Conservation (phyloP, 768 basidiomycete genomes). For the Lepiota venenata region DNA sequence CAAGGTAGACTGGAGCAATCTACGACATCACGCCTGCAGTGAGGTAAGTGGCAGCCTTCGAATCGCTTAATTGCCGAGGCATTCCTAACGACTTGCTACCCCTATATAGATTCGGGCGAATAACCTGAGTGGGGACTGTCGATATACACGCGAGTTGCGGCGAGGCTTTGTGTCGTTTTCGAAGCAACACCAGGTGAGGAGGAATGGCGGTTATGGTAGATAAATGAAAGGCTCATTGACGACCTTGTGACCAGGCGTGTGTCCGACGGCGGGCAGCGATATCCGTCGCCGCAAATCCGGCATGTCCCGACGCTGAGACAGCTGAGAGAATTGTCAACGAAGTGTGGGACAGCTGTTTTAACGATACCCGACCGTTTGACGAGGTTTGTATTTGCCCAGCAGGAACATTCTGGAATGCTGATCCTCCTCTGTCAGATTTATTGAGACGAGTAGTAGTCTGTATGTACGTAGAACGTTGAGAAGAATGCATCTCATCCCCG, state of each 20-base stretch:
- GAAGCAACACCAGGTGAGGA: conserved; percentile 87
- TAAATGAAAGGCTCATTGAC: conserved; percentile 8
- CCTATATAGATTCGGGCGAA: conserved; percentile 84
- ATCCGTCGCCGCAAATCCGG: conserved; percentile 79
- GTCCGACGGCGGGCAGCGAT: conserved; percentile 83
- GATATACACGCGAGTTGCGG: conserved; percentile 75
- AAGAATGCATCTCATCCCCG: background rate
- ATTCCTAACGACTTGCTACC: background rate
- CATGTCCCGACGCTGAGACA: conserved; percentile 68
- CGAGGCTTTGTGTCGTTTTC: conserved; percentile 78
- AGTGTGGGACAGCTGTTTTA: conserved; percentile 96
- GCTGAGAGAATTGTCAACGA: conserved; percentile 93
- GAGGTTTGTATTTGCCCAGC: conserved; percentile 53
- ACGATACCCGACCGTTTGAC: conserved; percentile 94
- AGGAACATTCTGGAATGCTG: background rate
- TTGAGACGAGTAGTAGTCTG: background rate
- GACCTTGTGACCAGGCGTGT: conserved; percentile 56
- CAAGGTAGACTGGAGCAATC: conserved; percentile 87
- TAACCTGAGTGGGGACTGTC: conserved; percentile 91
- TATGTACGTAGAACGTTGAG: background rate
- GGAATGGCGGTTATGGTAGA: conserved; percentile 5
- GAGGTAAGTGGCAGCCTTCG: conserved; percentile 58
- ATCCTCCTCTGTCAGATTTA: conserved; percentile 13
- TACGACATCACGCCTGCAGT: conserved; percentile 94
- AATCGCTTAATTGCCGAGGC: background rate